phyloP scores from a whole-genome alignment of 2,329 filamentous ascomycete genomes.

The Dothiorella sarmentorum region DNA sequence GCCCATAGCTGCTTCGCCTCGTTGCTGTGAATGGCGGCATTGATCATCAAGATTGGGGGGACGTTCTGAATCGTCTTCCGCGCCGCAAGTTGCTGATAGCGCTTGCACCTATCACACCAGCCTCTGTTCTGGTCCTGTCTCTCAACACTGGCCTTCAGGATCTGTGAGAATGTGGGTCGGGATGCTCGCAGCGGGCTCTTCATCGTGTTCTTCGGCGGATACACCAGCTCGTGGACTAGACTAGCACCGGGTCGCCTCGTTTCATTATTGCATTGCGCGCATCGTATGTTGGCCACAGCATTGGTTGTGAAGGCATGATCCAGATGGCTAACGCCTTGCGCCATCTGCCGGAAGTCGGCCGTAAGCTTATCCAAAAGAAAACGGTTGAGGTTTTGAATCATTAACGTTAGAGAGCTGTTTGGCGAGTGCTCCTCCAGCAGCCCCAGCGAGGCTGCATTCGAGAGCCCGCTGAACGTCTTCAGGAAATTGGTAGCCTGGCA shows the following conservation, averaged over 20 bases:
- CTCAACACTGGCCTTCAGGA: slow-evolving; percentile 90
- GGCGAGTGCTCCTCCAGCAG: slow-evolving; percentile 81
- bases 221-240: slow-evolving; percentile 81
- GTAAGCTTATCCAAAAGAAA: slow-evolving; percentile 82
- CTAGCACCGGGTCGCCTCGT: slow-evolving; percentile 75
- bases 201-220: slow-evolving; percentile 61
- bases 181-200: slow-evolving; percentile 54
- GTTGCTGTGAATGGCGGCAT: slow-evolving; percentile 68
- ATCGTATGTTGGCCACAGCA: slow-evolving; percentile 72
- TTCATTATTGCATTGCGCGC: slow-evolving; percentile 83
- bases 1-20: slow-evolving; percentile 82
- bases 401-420: slow-evolving; percentile 68
- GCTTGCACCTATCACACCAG: slow-evolving; percentile 88
- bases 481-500: slow-evolving; percentile 95
- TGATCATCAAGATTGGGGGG: slow-evolving; percentile 83
- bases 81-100: slow-evolving; percentile 84
- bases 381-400: slow-evolving; percentile 81
- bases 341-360: slow-evolving; percentile 69
- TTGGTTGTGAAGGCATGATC: slow-evolving; percentile 72
- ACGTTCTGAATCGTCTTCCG: slow-evolving; percentile 79
- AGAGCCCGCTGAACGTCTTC: slow-evolving; percentile 80
- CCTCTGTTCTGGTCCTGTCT: slow-evolving; percentile 83
- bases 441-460: slow-evolving; percentile 71
- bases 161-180: slow-evolving; percentile 70
- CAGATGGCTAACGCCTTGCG: slow-evolving; percentile 55